These are phyloP conservation scores for Neostapfia colusana DNA, from an alignment of 176 grass and related monocot genomes.

Conservation along the genomic window DNA sequence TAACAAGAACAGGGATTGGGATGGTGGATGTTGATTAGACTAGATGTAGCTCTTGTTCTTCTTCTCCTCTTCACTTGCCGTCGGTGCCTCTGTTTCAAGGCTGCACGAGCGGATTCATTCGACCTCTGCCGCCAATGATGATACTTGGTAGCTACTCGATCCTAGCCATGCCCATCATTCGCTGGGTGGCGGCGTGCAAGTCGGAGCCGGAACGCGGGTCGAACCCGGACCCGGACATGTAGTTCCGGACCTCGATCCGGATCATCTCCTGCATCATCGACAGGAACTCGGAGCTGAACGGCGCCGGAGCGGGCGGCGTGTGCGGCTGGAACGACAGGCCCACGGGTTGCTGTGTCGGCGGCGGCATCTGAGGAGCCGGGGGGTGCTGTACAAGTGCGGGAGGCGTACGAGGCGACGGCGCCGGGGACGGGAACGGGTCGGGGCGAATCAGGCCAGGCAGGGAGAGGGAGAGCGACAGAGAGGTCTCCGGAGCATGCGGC, in stretches of 20 bases:
- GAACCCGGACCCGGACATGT: slow-evolving; percentile 55
- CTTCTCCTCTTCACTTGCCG: slow-evolving; percentile 27
- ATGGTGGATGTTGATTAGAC: background rate
- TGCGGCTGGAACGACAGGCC: slow-evolving; percentile 25
- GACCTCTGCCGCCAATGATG: background rate
- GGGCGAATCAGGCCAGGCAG: slow-evolving; percentile 48
- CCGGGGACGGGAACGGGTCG: background rate
- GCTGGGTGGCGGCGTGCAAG: slow-evolving; percentile 45
- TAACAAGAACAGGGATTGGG: background rate
- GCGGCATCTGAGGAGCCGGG: slow-evolving; percentile 23
- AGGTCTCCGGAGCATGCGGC: slow-evolving; percentile 37
- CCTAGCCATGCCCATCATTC: slow-evolving; percentile 69
- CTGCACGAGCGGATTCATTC: background rate
- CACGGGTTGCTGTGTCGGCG: background rate
- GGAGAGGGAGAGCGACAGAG: slow-evolving; percentile 79
- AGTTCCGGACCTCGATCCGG: slow-evolving; percentile 82
- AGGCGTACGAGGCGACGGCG: background rate
- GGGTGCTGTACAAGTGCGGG: slow-evolving; percentile 13
- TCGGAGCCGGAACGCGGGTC: slow-evolving; percentile 47
- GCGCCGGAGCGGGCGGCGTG: background rate
- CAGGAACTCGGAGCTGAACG: slow-evolving; percentile 58
- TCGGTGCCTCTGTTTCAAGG: background rate
- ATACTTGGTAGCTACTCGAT: slow-evolving; percentile 52
- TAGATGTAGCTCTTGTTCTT: background rate
- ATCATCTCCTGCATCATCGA: slow-evolving; percentile 93